Conservation (phyloP, 1,284 basidiomycete species). For the Moniliophthora roreri region DNA sequence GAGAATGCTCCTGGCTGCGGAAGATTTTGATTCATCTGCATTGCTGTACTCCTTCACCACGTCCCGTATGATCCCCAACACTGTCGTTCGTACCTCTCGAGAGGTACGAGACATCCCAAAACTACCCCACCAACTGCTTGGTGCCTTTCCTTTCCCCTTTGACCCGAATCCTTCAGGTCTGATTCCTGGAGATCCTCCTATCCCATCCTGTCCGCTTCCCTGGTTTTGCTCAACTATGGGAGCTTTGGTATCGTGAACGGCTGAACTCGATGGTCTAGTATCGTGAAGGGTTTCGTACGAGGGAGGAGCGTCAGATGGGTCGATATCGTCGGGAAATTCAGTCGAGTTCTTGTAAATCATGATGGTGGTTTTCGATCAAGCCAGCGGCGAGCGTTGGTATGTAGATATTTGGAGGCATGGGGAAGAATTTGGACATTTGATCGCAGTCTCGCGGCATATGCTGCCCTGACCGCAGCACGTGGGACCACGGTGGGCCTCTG, state of each 20-base stretch:
- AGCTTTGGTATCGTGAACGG: background rate
- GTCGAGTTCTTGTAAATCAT: too few species aligned
- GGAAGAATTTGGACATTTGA: too few species aligned
- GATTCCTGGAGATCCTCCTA: background rate
- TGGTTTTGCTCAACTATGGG: background rate
- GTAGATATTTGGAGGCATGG: too few species aligned
- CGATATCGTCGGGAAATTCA: too few species aligned
- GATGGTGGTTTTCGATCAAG: too few species aligned
- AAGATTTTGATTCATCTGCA: slow-evolving; percentile 11
- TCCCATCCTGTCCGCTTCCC: background rate
- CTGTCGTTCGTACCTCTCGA: slow-evolving; percentile 45
- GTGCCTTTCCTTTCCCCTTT: slow-evolving; percentile 10
- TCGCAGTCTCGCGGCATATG: too few species aligned
- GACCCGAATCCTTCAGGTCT: background rate
- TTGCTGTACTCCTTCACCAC: slow-evolving; percentile 32
- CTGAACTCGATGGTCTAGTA: background rate
- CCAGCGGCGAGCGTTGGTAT: too few species aligned
- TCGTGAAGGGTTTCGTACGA: slow-evolving; percentile 5
- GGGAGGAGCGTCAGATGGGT: slow-evolving; percentile 5
- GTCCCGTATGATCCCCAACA: slow-evolving; percentile 46
- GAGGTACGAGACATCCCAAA: slow-evolving; percentile 31
- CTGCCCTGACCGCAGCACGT: too few species aligned
- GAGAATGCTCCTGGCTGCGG: slow-evolving; percentile 34
- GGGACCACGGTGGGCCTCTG: too few species aligned
- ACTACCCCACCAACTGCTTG: slow-evolving; percentile 11